Percentiles rank a stretch among this genome's conserved stretches.
Evolutionary conservation across 2,329 filamentous ascomycete species (phyloP).

Genomic region (Diplodia scrobiculata): DNA sequence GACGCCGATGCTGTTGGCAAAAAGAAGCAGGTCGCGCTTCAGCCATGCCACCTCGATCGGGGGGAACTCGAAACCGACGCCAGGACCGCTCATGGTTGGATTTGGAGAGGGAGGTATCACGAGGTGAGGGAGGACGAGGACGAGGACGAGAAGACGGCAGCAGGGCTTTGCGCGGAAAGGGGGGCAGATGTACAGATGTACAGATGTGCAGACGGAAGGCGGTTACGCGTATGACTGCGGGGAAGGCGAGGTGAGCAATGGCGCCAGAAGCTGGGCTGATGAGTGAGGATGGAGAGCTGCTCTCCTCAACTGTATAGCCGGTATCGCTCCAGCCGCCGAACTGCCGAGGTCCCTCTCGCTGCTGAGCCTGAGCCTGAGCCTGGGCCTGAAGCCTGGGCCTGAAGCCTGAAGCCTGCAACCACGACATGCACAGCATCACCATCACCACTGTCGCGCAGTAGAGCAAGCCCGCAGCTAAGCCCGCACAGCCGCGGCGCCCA

Average conservation of each 20-base stretch:
- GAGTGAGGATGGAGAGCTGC: background rate
- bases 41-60: conserved; percentile 76
- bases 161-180: background rate
- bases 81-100: conserved; percentile 45
- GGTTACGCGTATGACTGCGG: background rate
- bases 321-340: conserved; percentile 8
- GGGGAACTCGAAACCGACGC: conserved; percentile 78
- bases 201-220: background rate
- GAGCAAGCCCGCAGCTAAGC: background rate
- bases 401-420: background rate
- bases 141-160: background rate
- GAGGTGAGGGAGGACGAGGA: background rate
- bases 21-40: conserved; percentile 85
- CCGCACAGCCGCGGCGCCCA: background rate
- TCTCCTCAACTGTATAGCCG: conserved; percentile 7
- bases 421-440: background rate
- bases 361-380: background rate
- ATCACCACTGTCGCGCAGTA: background rate
- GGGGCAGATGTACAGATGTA: background rate
- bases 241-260: background rate
- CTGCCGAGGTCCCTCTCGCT: conserved; percentile 5
- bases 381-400: no score
- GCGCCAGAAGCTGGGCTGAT: background rate
- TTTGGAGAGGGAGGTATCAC: background rate
- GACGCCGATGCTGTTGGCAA: conserved; percentile 84